Conservation (phyloP, 2,329 filamentous ascomycete species). For the Cercospora sp. region DNA sequence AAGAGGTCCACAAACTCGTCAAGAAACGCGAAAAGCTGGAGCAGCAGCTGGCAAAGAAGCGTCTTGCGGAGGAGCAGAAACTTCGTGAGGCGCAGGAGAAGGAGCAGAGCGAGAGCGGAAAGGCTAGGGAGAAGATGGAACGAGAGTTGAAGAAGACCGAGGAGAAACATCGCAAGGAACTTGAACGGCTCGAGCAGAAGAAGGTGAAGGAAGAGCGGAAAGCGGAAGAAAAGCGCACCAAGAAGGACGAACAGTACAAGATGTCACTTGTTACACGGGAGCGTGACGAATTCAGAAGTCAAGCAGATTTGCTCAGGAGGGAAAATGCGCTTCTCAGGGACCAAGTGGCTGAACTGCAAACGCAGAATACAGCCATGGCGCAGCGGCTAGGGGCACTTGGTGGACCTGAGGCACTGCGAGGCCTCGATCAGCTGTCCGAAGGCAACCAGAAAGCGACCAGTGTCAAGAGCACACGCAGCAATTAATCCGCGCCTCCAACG, state of each 20-base stretch:
- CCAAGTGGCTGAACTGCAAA: constrained; percentile 58
- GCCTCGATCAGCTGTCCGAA: constrained; percentile 24
- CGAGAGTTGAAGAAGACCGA: constrained; percentile 66
- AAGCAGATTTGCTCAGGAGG: constrained; percentile 49
- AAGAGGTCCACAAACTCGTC: constrained; percentile 65
- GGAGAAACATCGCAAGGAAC: constrained; percentile 63
- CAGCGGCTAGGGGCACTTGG: constrained; percentile 41
- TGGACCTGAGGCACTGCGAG: constrained; percentile 35
- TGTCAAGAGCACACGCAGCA: constrained; percentile 22
- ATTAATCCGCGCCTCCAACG: neutral
- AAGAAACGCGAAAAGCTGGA: constrained; percentile 63
- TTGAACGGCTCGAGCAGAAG: constrained; percentile 55
- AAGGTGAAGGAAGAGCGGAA: constrained; percentile 42
- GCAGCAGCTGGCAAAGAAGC: constrained; percentile 60
- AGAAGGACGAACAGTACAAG: constrained; percentile 51
- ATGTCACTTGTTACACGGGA: constrained; percentile 51
- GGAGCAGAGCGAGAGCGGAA: constrained; percentile 51
- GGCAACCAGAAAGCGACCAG: constrained; percentile 18
- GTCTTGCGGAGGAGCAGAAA: constrained; percentile 54
- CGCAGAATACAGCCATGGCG: constrained; percentile 58
- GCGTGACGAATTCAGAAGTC: constrained; percentile 48
- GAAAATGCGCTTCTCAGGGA: constrained; percentile 54
- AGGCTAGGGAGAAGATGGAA: constrained; percentile 66
- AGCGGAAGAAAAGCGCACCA: constrained; percentile 49
- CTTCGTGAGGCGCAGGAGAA: constrained; percentile 42